Base-by-base conservation (phyloP, 176 grass and related monocot genomes). In the Juncus inflexus region DNA sequence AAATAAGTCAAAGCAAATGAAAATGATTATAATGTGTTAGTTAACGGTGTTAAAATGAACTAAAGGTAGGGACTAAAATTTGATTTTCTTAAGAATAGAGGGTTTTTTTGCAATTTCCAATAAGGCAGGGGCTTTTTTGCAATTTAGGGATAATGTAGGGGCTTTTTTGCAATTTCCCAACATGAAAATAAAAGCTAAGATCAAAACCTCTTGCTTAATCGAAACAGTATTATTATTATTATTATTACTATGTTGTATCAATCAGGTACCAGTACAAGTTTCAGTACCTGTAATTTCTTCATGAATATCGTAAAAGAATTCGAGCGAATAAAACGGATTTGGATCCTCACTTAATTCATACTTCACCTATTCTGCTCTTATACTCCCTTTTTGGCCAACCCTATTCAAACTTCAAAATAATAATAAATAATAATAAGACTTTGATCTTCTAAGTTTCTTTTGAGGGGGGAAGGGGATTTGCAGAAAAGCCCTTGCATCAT, bases 301-400 rank as follows among this genome's bases (percentile, higher is more conserved):
- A 28, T 28, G 19, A 36, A 75, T 83, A 62, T 65, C 71, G 80
- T 85, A 89, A 80, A 28, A 28, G 19, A 28, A 28, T 28, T 28
- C 19, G 19, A 28, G 19, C 19, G 19, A 28, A 28, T 28, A 79
- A 40, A 81, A 89, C 15, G 71, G 40, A 38, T 76, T 69, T 53
- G 66, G 58, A 49, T 86, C 79, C 37, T 86, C 74, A 37, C 61
- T 84, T 74, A 78, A 69, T 67, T 89, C 82, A 53, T 76, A 64
- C 61, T 67, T 86, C 87, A 3, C 72, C 87, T 70, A 47, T 61
- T 71, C 87, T 79, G 54, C 66, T 79, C 66, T 76, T 96, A 60
- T 88, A 85, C 67, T 88, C 70, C 63, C 84, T 74, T 37, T 47
- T 79, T 54, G 82, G 86, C 79, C 81, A 91, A 79, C 86, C 79